Evolutionary conservation across 139 green algal species (phyloP).

Genomic region (Dunaliella primolecta): DNA sequence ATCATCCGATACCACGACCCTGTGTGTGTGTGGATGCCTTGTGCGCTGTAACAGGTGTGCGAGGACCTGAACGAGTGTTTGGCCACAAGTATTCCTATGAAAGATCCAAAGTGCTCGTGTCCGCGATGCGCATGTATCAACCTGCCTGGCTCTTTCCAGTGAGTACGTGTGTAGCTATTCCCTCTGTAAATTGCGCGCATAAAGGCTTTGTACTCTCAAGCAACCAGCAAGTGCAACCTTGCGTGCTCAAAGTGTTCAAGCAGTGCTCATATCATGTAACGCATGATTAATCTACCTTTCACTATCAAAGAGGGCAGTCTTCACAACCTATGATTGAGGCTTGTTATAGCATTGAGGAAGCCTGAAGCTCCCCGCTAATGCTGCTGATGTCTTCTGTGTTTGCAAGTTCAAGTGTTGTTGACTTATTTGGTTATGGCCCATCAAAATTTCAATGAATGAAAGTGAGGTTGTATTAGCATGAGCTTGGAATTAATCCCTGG

Average conservation of each 20-base stretch:
- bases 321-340: background rate
- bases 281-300: background rate
- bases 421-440: too few species aligned
- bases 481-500: too few species aligned
- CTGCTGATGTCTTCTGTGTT: too few species aligned
- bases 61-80: slow-evolving; percentile 76
- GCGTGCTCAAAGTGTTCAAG: background rate
- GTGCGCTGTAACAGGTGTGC: slow-evolving; percentile 57
- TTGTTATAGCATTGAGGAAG: too few species aligned
- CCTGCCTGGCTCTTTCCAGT: slow-evolving; percentile 67
- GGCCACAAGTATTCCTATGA: slow-evolving; percentile 26
- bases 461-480: too few species aligned
- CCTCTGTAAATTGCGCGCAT: too few species aligned
- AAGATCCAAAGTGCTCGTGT: slow-evolving; percentile 62
- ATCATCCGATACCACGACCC: too few species aligned
- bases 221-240: background rate
- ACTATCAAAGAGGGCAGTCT: background rate
- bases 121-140: slow-evolving; percentile 77
- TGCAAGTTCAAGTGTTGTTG: too few species aligned
- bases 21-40: too few species aligned
- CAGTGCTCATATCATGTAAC: background rate
- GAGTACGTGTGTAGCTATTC: slow-evolving; percentile 12
- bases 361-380: too few species aligned
- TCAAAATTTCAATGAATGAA: too few species aligned
- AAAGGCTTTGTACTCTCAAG: too few species aligned